Evolutionary conservation across 352 stramenopile genomes (phyloP), one percentile per base, ranked within the genome.

Genomic region (Phytophthora chlamydospora): DNA sequence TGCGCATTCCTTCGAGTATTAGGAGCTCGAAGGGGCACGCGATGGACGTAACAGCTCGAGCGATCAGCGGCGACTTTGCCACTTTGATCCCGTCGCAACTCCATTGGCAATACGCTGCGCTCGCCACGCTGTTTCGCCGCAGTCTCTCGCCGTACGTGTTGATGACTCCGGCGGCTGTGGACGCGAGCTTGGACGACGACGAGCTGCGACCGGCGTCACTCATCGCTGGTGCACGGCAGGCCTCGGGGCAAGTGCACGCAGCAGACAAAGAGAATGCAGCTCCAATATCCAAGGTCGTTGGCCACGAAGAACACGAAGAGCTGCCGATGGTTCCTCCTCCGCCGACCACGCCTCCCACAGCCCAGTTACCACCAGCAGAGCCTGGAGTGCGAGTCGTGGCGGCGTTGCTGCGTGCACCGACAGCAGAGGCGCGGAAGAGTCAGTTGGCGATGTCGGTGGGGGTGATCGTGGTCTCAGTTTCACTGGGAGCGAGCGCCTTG

Each of bases 391-490:
- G 50, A 33, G 58, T 68, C 0, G 57, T 68, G 13, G 45, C 58
- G 7, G 58, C 47, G 12, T 58, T 72, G 40, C 51, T 72, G 7
- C 46, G 64, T 16, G 58, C 64, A 39, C 58, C 64, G 1, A 54
- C 64, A 5, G 45, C 64, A 6, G 46, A 56, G 17, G 58, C 46
- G 38, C 64, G 44, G 42, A 72, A 68, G 45, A 72, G 63, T 14
- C 78, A 86, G 63, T 41, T 83, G 11, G 73, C 70, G 33, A 80
- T 86, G 56, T 75, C 70, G 0, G 32, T 69, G 4, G 68, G 66
- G 0, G 66, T 76, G 4, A 38, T 85, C 39, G 50, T 78, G 9
- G 35, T 79, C 6, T 89, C 80, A 2, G 24, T 87, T 6, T 69
- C 80, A 13, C 70, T 91, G 2, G 70, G 75, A 0, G 63, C 67